Evolutionary conservation across 208 protist genomes (phyloP).

Genomic region (Leptomonas seymouri): DNA sequence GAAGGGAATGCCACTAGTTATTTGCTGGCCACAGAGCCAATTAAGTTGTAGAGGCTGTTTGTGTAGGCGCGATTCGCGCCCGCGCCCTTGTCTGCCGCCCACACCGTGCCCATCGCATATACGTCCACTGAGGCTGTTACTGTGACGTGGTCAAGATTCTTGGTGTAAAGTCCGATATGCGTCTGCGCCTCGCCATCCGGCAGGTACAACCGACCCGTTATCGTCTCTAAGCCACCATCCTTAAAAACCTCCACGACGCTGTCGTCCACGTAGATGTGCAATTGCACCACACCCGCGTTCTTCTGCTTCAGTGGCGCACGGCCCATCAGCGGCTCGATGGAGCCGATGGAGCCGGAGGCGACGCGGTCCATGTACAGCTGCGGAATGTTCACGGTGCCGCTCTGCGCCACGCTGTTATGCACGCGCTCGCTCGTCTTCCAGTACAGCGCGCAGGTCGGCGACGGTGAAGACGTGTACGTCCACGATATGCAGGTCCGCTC

Average conservation of each 20-base stretch:
- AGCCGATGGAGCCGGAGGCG: conserved; percentile 38
- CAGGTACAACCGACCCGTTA: conserved; percentile 41
- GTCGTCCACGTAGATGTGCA: conserved; percentile 46
- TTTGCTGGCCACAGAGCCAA: conserved; percentile 15
- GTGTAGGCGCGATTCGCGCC: conserved; percentile 27
- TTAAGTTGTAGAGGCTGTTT: conserved; percentile 31
- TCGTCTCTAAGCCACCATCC: conserved; percentile 45
- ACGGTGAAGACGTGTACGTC: conserved; percentile 31
- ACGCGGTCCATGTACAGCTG: conserved; percentile 37
- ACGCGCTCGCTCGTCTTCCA: conserved; percentile 28
- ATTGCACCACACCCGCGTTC: conserved; percentile 26
- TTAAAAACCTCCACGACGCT: conserved; percentile 56
- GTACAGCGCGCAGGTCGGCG: conserved; percentile 37
- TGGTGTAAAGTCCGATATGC: conserved; percentile 36
- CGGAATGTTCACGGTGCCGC: conserved; percentile 40
- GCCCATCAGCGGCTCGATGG: conserved; percentile 28
- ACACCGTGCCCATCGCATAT: conserved; percentile 40
- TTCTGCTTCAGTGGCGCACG: conserved; percentile 35
- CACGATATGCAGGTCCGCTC: conserved; percentile 45
- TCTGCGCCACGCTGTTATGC: conserved; percentile 17
- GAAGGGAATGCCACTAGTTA: not conserved
- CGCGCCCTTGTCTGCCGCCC: not conserved
- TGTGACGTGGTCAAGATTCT: conserved; percentile 27
- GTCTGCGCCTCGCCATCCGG: conserved; percentile 25
- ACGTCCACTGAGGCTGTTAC: conserved; percentile 37